Evolutionary conservation across 2,329 filamentous ascomycete genomes (phyloP).

Genomic region (Sporothrix brasiliensis): DNA sequence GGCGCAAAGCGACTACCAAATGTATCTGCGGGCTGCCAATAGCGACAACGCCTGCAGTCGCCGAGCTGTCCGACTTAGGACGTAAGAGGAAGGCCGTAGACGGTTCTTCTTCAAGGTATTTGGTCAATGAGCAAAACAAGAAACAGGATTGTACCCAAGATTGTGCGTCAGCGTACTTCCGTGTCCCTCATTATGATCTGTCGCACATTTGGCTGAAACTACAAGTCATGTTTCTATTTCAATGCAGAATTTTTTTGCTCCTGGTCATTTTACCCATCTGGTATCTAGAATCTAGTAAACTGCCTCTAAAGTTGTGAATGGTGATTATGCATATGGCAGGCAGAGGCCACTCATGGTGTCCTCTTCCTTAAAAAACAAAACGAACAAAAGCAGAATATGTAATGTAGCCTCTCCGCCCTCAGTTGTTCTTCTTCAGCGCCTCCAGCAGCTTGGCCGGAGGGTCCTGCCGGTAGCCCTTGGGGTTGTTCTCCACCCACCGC

Average conservation of each 20-base stretch:
- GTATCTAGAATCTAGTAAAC: background rate
- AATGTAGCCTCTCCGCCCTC: background rate
- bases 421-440: constrained; percentile 47
- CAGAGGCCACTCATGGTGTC: no score
- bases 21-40: background rate
- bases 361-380: background rate
- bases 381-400: background rate
- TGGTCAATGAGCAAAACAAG: no score
- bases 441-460: constrained; percentile 82
- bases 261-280: background rate
- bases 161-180: no score
- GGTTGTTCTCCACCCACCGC: constrained; percentile 97
- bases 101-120: background rate
- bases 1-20: background rate
- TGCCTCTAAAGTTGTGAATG: background rate
- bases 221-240: background rate
- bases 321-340: background rate
- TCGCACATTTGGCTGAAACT: background rate
- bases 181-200: no score
- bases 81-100: constrained; percentile 9
- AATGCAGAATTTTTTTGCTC: background rate
- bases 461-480: constrained; percentile 88
- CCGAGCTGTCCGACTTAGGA: constrained; percentile 1
- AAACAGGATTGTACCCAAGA: no score
- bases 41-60: background rate